phyloP scores from a whole-genome alignment of 2,329 filamentous ascomycete genomes.

The Penicillium capsulatum region DNA sequence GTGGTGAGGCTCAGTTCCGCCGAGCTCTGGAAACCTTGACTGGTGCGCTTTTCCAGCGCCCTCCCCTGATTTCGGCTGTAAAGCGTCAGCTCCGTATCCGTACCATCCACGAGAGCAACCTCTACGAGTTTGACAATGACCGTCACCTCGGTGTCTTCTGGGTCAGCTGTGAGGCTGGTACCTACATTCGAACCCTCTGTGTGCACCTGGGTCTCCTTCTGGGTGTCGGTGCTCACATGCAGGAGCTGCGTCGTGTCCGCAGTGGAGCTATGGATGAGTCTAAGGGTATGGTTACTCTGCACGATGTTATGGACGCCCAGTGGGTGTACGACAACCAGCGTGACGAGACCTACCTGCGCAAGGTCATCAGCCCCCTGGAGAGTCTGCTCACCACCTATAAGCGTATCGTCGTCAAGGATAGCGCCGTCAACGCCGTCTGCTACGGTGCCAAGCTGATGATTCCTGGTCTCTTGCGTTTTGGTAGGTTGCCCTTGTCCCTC shows the following conservation, averaged over 20 bases:
- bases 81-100: conserved; percentile 98
- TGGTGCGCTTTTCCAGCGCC: conserved; percentile 93
- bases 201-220: conserved; percentile 78
- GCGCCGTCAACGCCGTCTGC: conserved; percentile 92
- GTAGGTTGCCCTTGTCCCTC: conserved; percentile 49
- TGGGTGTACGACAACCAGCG: conserved; percentile 94
- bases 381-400: conserved; percentile 90
- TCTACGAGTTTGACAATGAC: conserved; percentile 97
- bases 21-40: conserved; percentile 93
- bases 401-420: conserved; percentile 96
- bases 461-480: conserved; percentile 87
- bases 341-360: conserved; percentile 87
- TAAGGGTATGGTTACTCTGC: conserved; percentile 83
- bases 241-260: conserved; percentile 90
- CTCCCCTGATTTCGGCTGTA: conserved; percentile 94
- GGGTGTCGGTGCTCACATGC: conserved; percentile 94
- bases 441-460: conserved; percentile 99
- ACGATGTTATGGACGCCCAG: conserved; percentile 93
- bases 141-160: conserved; percentile 97
- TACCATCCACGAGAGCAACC: conserved; percentile 95
- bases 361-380: conserved; percentile 88
- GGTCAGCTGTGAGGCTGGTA: conserved; percentile 98
- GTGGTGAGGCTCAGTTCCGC: conserved; percentile 87
- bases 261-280: conserved; percentile 93
- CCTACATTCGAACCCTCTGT: conserved; percentile 97